Evolutionary conservation across 352 stramenopile genomes (phyloP).

Genomic region (Nothophytophthora sp.): DNA sequence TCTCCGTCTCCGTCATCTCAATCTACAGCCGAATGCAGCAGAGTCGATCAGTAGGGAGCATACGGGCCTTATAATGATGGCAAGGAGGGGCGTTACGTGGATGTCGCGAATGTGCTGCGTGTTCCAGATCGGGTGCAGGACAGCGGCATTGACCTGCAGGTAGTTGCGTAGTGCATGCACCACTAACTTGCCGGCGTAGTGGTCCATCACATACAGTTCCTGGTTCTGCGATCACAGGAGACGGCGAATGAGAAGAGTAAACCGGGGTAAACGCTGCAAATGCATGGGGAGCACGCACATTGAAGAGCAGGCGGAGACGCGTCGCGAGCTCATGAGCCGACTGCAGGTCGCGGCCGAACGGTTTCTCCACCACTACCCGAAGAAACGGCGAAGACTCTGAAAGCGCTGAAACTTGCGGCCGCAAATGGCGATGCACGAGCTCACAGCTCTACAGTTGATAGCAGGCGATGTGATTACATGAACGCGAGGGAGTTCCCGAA

Average conservation of each 20-base stretch:
- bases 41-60: slow-evolving; percentile 3
- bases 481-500: too few relatives aligned
- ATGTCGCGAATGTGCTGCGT: slow-evolving; percentile 21
- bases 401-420: slow-evolving; percentile 3
- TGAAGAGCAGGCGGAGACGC: slow-evolving; percentile 38
- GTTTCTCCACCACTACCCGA: slow-evolving; percentile 80
- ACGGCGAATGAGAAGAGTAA: neutral
- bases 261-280: neutral
- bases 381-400: slow-evolving; percentile 34
- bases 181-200: slow-evolving; percentile 83
- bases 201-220: slow-evolving; percentile 86
- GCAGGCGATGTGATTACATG: too few relatives aligned
- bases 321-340: slow-evolving; percentile 49
- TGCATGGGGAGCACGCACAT: too few relatives aligned
- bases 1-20: slow-evolving; percentile 72
- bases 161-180: slow-evolving; percentile 59
- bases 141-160: slow-evolving; percentile 43
- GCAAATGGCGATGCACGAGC: slow-evolving; percentile 34
- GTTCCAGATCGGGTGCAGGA: slow-evolving; percentile 35
- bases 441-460: slow-evolving; percentile 40
- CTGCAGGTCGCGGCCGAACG: slow-evolving; percentile 62
- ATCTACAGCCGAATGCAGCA: slow-evolving; percentile 26
- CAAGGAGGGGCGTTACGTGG: slow-evolving; percentile 5
- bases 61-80: neutral
- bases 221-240: slow-evolving; percentile 32